Evolutionary conservation across 352 stramenopile genomes (phyloP).

Genomic region (Phytophthora quininea): DNA sequence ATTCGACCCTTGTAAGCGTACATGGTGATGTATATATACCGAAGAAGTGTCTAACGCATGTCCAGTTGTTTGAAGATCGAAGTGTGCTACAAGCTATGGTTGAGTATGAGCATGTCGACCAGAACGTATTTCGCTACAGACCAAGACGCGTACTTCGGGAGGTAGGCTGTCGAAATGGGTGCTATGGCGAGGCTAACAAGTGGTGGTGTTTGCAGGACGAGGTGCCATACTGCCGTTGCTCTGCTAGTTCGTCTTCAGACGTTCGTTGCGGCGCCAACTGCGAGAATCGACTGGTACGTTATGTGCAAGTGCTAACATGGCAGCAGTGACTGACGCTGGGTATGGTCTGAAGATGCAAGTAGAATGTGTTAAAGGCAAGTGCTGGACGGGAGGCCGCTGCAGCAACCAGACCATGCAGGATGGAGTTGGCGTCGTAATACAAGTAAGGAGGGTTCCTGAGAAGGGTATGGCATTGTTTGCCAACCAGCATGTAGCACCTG

Average conservation of each 20-base stretch:
- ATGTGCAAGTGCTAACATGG: not conserved
- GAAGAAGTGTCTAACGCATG: not conserved
- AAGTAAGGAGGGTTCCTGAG: constrained; percentile 4
- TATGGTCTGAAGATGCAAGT: constrained; percentile 10
- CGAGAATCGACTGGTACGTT: constrained; percentile 10
- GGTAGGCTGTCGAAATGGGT: not conserved
- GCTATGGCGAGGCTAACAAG: not conserved
- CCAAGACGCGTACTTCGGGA: not conserved
- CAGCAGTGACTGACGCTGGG: not conserved
- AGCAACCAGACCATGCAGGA: constrained; percentile 22
- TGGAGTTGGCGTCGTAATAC: not conserved
- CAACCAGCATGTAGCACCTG: not conserved
- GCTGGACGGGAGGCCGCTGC: constrained; percentile 1
- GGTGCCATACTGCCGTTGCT: constrained; percentile 10
- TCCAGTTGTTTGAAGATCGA: constrained; percentile 4
- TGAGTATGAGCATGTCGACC: not conserved
- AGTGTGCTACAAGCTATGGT: constrained; percentile 5
- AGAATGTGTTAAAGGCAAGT: constrained; percentile 10
- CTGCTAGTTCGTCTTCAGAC: not conserved
- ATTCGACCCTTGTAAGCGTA: not conserved
- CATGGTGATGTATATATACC: not conserved
- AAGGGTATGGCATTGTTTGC: constrained; percentile 12
- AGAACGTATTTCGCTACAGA: constrained; percentile 2
- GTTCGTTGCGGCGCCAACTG: not conserved
- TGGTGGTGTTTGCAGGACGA: constrained; percentile 1